Conservation (phyloP, 2,329 filamentous ascomycete species). For the Aureobasidium namibiae region DNA sequence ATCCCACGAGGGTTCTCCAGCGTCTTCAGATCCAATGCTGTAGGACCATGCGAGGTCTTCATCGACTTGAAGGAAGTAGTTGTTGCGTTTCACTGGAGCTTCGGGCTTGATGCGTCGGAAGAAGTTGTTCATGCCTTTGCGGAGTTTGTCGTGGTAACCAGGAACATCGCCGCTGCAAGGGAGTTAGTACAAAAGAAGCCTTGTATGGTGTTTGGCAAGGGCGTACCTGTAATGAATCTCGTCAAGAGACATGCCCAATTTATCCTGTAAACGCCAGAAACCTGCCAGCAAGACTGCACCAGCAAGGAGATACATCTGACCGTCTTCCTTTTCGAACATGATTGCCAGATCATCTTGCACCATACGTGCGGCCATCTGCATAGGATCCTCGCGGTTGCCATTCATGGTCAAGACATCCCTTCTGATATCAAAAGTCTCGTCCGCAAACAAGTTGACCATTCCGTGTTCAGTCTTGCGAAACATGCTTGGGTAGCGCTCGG, state of each 20-base stretch:
- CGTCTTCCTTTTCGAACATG: conserved; percentile 69
- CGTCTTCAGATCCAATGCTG: conserved; percentile 68
- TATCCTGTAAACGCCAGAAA: conserved; percentile 77
- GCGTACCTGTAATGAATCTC: conserved; percentile 61
- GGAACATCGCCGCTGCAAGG: conserved; percentile 58
- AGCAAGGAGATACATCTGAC: conserved; percentile 72
- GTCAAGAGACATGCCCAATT: conserved; percentile 68
- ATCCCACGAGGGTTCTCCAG: conserved; percentile 57
- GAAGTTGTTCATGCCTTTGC: conserved; percentile 74
- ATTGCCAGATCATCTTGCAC: conserved; percentile 77
- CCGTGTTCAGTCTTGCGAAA: conserved; percentile 57
- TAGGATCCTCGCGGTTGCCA: conserved; percentile 58
- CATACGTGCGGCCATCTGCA: conserved; percentile 63
- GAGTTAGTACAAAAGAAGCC: background rate
- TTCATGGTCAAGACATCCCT: conserved; percentile 47
- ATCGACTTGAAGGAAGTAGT: conserved; percentile 85
- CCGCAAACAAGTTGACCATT: conserved; percentile 62
- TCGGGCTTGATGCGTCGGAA: conserved; percentile 64
- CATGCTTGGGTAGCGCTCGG: conserved; percentile 64
- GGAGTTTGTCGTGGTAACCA: conserved; percentile 60
- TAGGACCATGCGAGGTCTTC: conserved; percentile 66
- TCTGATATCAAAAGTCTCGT: conserved; percentile 62
- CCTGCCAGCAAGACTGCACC: conserved; percentile 69
- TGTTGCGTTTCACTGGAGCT: conserved; percentile 60
- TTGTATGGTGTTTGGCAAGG: background rate